Evolutionary conservation across 176 grass and related monocot genomes (phyloP), one percentile per base, ranked within the genome.

Genomic region (Oryza nivara): DNA sequence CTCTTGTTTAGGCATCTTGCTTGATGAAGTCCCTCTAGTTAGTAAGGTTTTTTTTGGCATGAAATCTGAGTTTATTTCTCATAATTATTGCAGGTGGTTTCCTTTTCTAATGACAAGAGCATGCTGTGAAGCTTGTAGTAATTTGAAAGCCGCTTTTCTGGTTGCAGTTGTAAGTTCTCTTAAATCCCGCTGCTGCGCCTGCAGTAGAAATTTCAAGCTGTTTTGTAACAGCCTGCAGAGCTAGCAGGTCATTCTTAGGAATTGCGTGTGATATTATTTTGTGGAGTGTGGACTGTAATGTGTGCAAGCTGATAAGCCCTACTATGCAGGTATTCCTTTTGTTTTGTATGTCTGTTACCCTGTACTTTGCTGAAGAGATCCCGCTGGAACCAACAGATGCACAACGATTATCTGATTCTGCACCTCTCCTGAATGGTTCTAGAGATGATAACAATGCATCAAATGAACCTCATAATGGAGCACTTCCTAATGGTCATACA

Each of bases 91-190:
- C 83, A 99, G 96, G 81, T 99, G 93, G 96, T 99, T 99, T 86
- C 96, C 96, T 76, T 99, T 99, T 86, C 78, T 99, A 86, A 91
- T 51, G 68, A 96, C 93, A 77, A 90, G 88, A 84, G 96, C 96
- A 22, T 99, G 96, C 68, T 99, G 96, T 54, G 93, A 99, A 88
- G 96, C 88, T 86, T 99, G 96, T 94, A 88, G 84, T 77, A 96
- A 99, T 91, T 92, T 99, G 74, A 99, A 99, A 86, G 96, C 96
- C 36, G 96, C 96, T 51, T 99, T 99, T 77, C 83, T 99, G 30
- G 84, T 99, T 91, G 96, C 96, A 84, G 93, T 99, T 86, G 96
- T 99, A 82, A 96, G 91, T 94, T 94, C 49, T 73, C 72, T 60
- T 46, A 84, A 6, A 81, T 72, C 86, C 73, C 41, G 47, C 40